Evolutionary conservation across 208 protist genomes (phyloP), one percentile per base, ranked within the genome.

Genomic region (Crithidia thermophila): DNA sequence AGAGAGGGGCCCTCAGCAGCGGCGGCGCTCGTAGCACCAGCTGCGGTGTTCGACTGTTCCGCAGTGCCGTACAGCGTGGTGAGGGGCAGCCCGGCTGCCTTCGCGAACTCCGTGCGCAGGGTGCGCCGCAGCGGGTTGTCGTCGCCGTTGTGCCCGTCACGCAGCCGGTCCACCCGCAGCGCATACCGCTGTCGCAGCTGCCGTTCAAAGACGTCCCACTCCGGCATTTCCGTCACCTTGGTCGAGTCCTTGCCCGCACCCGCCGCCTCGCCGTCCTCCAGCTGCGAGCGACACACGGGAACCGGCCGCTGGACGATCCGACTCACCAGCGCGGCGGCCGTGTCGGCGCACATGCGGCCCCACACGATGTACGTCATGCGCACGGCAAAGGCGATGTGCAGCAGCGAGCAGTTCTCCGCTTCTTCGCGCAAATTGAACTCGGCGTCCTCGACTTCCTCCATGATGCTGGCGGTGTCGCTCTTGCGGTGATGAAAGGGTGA

Each of bases 351-450:
- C 36, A 84, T 49, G 39, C 58, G 58, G 56, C 86, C 85, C 89
- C 89, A 94, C n/a, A 94, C 79, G 43, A 90, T 64, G 67, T 89
- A 93, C 10, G 71, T 85, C 85, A 91, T 88, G 45, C 90, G 77
- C 31, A 91, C 52, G 0, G 90, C 90, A 9, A 90, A 74, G 4
- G 84, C 72, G 18, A 95, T 56, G 53, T 90, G 61, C 36, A 92
- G 60, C 21, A 95, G 65, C 37, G 90, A 90, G 74, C 87, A 93
- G 23, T 64, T 77, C 31, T 87, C 72, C 14, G 84, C 80, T 67
- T 95, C 90, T 37, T 91, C 87, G 46, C 81, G 67, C 49, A 95
- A 47, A 60, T 89, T 72, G 77, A 85, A 93, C 30, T 60, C 61
- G 9, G 67, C 76, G 14, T 23, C 47, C 9, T 67, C 58, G 25